Base-by-base conservation (phyloP, 805 yeast genomes). In the Nakazawaea wickerhamii region DNA sequence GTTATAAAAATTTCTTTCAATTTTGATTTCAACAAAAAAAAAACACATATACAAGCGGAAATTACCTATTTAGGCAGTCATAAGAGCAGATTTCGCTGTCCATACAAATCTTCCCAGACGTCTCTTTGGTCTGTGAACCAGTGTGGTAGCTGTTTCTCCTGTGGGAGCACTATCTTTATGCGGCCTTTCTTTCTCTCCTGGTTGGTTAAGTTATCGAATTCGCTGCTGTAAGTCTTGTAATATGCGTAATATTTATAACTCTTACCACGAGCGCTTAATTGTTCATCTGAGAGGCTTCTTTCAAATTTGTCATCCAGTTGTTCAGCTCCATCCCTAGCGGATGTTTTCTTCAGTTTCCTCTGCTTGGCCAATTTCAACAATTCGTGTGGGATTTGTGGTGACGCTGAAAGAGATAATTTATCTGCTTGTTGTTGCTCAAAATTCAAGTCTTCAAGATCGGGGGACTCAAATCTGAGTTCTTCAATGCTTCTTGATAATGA, bases 101-200 rank as follows among this genome's bases (percentile, higher is more conserved):
- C 20, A 30, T 28, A 30, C 4, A 39, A 8, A 8, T n/a, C 25
- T 50, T 83, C 89, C 95, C 91, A 85, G 41, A 65, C 54, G 47
- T 78, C 73, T 45, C 90, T 59, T 45, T 84, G 84, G 23, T 63
- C 59, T 17, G 65, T 65, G 52, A 86, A 85, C 96, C 96, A 88
- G 1, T 57, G 64, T 0, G 95, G 95, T n/a, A 88, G 65, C 31
- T 71, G 65, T 10, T 67, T 60, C 39, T 80, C 88, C 7, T 70
- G 64, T 0, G 95, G 95, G 5, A 84, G 67, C 39, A 64, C 65
- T 41, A 79, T 55, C 49, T 62, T 64, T 30, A 74, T 61, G 23
- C 58, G 55, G 14, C 65, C 62, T n/a, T 65, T 66, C 48, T 63
- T 63, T 49, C 55, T 62, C 31, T 55, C 60, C 45, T 48, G 38